Conservation (phyloP, 805 yeast species). For the Yarrowia keelungensis region DNA sequence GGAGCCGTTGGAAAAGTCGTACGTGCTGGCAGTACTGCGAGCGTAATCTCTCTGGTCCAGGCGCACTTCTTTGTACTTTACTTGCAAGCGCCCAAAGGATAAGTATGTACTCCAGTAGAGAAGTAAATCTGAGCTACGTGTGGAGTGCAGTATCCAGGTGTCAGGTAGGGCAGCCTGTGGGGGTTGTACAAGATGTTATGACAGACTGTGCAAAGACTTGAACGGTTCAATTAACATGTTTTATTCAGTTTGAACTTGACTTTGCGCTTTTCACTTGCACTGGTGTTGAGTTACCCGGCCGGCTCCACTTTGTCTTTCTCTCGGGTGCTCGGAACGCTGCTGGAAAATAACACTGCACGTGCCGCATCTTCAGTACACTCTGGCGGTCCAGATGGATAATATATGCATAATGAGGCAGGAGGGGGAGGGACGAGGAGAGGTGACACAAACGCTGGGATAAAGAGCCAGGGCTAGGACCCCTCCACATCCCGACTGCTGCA, state of each 20-base stretch:
- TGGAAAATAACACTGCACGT: conserved; percentile 24
- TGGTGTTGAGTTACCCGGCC: conserved; percentile 13
- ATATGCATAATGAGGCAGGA: conserved; percentile 9
- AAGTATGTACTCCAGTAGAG: not conserved
- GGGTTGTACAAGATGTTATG: too few relatives aligned
- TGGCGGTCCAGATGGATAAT: conserved; percentile 35
- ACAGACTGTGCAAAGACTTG: too few relatives aligned
- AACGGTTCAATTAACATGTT: too few relatives aligned
- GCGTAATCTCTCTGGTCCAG: conserved; percentile 3
- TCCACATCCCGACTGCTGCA: too few relatives aligned
- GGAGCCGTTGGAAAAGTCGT: conserved; percentile 35
- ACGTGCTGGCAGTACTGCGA: conserved; percentile 33
- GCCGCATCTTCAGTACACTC: conserved; percentile 35
- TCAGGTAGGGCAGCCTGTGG: too few relatives aligned
- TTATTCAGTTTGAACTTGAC: not conserved
- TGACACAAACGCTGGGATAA: too few relatives aligned
- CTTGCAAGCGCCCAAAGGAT: conserved; percentile 14
- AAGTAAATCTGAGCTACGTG: conserved; percentile 23
- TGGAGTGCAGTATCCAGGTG: too few relatives aligned
- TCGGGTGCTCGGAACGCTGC: conserved; percentile 38
- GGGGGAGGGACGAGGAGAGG: not conserved
- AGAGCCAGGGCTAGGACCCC: too few relatives aligned
- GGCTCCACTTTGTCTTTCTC: conserved; percentile 22
- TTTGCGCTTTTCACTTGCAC: not conserved
- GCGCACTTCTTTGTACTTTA: conserved; percentile 36